phyloP scores from a whole-genome alignment of 2,329 filamentous ascomycete species.

The Phialocephala subalpina region DNA sequence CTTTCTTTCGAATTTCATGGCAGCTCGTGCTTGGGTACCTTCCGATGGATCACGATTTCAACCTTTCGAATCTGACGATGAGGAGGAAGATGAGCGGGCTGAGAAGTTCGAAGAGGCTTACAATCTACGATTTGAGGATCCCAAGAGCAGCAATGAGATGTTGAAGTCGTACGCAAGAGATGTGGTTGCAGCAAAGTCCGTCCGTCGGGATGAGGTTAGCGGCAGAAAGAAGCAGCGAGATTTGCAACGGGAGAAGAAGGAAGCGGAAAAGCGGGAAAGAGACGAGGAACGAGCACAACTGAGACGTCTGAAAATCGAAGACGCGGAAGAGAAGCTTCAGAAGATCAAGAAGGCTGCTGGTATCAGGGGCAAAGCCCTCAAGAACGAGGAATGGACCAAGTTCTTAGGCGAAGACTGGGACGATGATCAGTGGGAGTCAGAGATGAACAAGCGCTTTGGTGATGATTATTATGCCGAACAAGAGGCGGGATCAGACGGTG shows the following conservation, averaged over 20 bases:
- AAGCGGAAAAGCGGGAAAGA: slow-evolving; percentile 77
- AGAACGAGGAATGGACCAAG: slow-evolving; percentile 82
- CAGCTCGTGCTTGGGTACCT: slow-evolving; percentile 88
- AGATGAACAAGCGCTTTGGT: slow-evolving; percentile 89
- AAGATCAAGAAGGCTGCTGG: slow-evolving; percentile 93
- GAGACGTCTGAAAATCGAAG: slow-evolving; percentile 87
- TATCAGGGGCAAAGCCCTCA: slow-evolving; percentile 68
- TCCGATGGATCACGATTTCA: slow-evolving; percentile 72
- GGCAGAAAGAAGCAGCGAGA: slow-evolving; percentile 82
- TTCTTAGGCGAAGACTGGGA: slow-evolving; percentile 91
- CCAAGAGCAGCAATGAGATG: slow-evolving; percentile 85
- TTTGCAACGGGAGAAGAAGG: slow-evolving; percentile 77
- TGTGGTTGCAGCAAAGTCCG: slow-evolving; percentile 80
- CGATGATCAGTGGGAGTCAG: slow-evolving; percentile 86
- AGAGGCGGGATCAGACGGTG: slow-evolving; percentile 69
- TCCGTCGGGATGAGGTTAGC: slow-evolving; percentile 83
- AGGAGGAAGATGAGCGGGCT: slow-evolving; percentile 71
- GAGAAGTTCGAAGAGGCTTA: slow-evolving; percentile 93
- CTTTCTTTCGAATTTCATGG: slow-evolving; percentile 95
- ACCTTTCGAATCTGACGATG: slow-evolving; percentile 92
- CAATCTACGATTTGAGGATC: slow-evolving; percentile 95
- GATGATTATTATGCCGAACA: slow-evolving; percentile 86
- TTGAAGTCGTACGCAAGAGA: slow-evolving; percentile 91
- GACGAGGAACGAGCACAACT: slow-evolving; percentile 84
- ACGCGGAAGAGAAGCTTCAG: slow-evolving; percentile 85